A percentile compares a stretch with the other conserved stretches of the same genome.
Evolutionary conservation across 768 basidiomycete species (phyloP).

Genomic region (Serendipita vermifera): DNA sequence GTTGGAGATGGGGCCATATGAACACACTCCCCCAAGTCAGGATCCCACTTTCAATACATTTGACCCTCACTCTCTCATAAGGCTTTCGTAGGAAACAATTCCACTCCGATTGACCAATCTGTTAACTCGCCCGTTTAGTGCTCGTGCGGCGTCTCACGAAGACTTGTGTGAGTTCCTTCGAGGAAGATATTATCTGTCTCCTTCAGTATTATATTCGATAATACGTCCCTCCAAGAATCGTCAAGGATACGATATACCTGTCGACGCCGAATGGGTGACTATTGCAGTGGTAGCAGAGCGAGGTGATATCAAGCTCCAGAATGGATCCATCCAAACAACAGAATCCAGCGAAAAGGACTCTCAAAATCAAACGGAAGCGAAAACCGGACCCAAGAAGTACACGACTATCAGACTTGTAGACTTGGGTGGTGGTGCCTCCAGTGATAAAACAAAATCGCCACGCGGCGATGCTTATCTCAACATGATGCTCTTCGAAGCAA

Average conservation of each 20-base stretch:
- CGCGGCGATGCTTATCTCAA: slow-evolving; percentile 76
- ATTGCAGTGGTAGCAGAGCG: slow-evolving; percentile 93
- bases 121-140: not conserved
- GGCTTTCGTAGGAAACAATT: slow-evolving; percentile 48
- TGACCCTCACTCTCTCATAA: slow-evolving; percentile 87
- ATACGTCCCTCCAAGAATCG: slow-evolving; percentile 64
- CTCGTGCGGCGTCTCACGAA: slow-evolving; percentile 54
- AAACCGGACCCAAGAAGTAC: slow-evolving; percentile 59
- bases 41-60: slow-evolving; percentile 65
- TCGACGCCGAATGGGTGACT: slow-evolving; percentile 88
- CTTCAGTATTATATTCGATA: slow-evolving; percentile 78
- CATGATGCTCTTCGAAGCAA: slow-evolving; percentile 79
- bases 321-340: slow-evolving; percentile 16
- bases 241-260: slow-evolving; percentile 80
- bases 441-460: slow-evolving; percentile 42
- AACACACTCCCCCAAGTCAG: slow-evolving; percentile 54
- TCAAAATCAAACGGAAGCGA: slow-evolving; percentile 26
- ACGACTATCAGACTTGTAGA: slow-evolving; percentile 76
- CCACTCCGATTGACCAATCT: no score
- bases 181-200: slow-evolving; percentile 78
- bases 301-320: slow-evolving; percentile 50
- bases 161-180: slow-evolving; percentile 68
- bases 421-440: slow-evolving; percentile 49
- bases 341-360: slow-evolving; percentile 15
- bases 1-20: slow-evolving; percentile 61